Percentiles rank a stretch among this genome's conserved stretches.
These are phyloP conservation scores for Yarrowia divulgata DNA, from an alignment of 805 yeast species.

Conservation along the genomic window DNA sequence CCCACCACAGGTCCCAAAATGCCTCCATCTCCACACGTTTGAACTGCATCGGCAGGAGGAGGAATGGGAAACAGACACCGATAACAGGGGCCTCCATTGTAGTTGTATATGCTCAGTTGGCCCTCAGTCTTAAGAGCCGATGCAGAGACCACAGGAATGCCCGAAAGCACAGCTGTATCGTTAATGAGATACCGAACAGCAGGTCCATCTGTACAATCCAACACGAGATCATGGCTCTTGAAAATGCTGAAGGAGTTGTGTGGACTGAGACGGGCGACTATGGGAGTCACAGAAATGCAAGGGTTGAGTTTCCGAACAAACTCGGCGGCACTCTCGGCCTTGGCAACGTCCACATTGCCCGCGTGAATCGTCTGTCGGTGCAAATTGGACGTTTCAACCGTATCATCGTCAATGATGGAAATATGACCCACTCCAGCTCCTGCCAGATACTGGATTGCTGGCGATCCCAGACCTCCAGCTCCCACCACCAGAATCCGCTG, in stretches of 20 bases:
- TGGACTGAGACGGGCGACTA: conserved; percentile 59
- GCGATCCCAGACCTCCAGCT: conserved; percentile 97
- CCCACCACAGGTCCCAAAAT: conserved; percentile 98
- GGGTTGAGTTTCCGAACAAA: conserved; percentile 69
- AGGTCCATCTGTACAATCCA: conserved; percentile 97
- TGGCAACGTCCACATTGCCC: conserved; percentile 69
- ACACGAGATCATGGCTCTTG: conserved; percentile 70
- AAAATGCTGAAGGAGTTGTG: conserved; percentile 70
- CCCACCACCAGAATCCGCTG: conserved; percentile 81
- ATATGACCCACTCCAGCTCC: conserved; percentile 88
- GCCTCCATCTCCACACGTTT: conserved; percentile 92
- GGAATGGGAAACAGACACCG: conserved; percentile 92
- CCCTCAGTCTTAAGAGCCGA: conserved; percentile 94
- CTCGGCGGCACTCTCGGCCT: conserved; percentile 78
- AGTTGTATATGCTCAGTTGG: conserved; percentile 80
- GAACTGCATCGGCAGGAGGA: conserved; percentile 81
- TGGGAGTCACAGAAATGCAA: conserved; percentile 61
- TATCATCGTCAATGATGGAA: conserved; percentile 88
- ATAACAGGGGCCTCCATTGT: conserved; percentile 83
- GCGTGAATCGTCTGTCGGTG: conserved; percentile 90
- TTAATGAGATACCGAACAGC: conserved; percentile 83
- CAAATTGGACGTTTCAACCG: conserved; percentile 81
- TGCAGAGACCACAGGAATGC: conserved; percentile 83
- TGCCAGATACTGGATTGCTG: conserved; percentile 80
- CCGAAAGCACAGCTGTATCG: conserved; percentile 75